These are phyloP conservation scores for Nepenthes gracilis DNA, from an alignment of 148 eudicot species.

Conservation along the genomic window DNA sequence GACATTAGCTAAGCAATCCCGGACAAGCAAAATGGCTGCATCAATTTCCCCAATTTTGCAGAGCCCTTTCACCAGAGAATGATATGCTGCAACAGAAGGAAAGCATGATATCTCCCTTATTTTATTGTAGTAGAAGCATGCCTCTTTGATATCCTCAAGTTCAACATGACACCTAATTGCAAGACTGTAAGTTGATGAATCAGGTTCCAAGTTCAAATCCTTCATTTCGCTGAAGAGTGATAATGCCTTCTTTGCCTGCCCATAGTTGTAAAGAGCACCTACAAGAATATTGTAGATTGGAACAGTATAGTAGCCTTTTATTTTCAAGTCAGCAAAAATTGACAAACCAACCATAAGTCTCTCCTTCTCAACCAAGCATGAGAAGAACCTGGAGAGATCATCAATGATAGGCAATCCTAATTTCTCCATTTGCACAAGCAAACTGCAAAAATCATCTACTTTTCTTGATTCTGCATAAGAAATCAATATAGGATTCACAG, in stretches of 20 bases:
- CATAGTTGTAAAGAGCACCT: conserved; percentile 41
- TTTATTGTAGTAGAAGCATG: conserved; percentile 55
- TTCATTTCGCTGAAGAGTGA: conserved; percentile 49
- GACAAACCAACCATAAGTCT: conserved; percentile 33
- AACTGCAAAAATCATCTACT: conserved; percentile 48
- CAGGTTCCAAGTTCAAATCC: conserved; percentile 42
- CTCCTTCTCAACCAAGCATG: conserved; percentile 35
- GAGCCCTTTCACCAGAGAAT: conserved; percentile 67
- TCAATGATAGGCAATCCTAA: conserved; percentile 37
- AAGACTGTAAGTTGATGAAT: conserved; percentile 48
- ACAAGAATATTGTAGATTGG: conserved; percentile 60
- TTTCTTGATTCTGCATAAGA: conserved; percentile 48
- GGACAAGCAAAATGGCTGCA: conserved; percentile 55
- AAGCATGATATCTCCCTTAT: conserved; percentile 43
- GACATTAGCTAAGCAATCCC: conserved; percentile 74
- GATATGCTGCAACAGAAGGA: conserved; percentile 66
- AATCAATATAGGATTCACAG: conserved; percentile 56
- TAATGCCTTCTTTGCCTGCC: conserved; percentile 46
- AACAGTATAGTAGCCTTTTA: conserved; percentile 43
- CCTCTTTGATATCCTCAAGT: conserved; percentile 54
- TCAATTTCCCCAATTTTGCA: conserved; percentile 66
- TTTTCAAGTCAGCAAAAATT: conserved; percentile 46
- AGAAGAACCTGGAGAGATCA: conserved; percentile 52
- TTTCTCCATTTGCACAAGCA: conserved; percentile 61
- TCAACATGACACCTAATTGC: conserved; percentile 54